phyloP scores from a whole-genome alignment of 2,329 filamentous ascomycete species.

The Alternaria gaisen region DNA sequence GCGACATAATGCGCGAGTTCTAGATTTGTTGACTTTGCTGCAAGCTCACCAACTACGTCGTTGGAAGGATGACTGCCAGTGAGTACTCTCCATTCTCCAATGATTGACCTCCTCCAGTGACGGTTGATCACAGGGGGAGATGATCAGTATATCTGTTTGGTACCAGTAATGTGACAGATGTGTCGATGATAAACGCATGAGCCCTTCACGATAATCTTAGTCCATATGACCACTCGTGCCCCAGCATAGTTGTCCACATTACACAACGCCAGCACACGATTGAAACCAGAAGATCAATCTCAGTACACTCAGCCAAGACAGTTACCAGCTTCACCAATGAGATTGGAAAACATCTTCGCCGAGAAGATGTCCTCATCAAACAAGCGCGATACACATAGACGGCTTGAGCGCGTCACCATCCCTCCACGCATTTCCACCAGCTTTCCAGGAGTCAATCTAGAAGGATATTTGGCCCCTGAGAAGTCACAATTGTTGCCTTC shows the following conservation, averaged over 20 bases:
- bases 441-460: background rate
- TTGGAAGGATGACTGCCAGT: background rate
- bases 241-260: background rate
- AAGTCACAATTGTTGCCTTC: background rate
- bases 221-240: background rate
- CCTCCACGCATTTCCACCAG: no score
- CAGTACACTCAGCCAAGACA: background rate
- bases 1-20: background rate
- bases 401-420: background rate
- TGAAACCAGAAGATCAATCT: background rate
- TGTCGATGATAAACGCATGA: background rate
- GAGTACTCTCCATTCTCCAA: no score
- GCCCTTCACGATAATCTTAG: background rate
- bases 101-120: background rate
- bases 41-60: accelerated
- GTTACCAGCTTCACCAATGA: background rate
- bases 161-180: background rate
- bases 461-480: background rate
- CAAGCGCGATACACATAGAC: background rate
- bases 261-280: no score
- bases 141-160: background rate
- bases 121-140: background rate
- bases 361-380: background rate
- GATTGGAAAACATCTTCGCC: background rate
- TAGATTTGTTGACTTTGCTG: background rate